Percentiles rank a stretch among this genome's conserved stretches.
phyloP scores from a whole-genome alignment of 192 early-diverging fungal species.

The Kickxella alabastrina region DNA sequence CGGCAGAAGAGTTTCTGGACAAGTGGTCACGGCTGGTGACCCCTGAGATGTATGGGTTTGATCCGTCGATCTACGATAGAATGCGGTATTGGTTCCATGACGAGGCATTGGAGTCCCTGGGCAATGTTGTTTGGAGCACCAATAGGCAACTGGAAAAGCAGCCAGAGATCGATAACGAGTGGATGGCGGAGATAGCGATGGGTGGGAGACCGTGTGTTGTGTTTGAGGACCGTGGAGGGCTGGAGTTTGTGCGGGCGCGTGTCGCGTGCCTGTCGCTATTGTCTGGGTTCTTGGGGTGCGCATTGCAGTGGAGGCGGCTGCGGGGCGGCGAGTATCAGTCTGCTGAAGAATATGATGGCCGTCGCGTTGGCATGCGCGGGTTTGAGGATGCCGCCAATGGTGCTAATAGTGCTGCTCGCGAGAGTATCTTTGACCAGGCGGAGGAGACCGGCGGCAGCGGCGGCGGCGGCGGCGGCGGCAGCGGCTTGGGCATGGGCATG shows the following conservation, averaged over 20 bases:
- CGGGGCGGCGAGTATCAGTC: constrained; percentile 1
- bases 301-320: constrained; percentile 23
- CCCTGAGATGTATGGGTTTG: constrained; percentile 9
- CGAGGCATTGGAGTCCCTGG: constrained; percentile 1
- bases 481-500: no score
- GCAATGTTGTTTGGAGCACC: constrained; percentile 7
- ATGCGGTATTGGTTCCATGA: constrained; percentile 34
- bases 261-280: constrained; percentile 21
- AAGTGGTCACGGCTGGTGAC: constrained; percentile 34
- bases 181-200: constrained; percentile 9
- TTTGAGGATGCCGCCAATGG: background rate
- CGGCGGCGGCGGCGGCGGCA: no score
- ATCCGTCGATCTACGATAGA: constrained; percentile 14
- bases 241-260: constrained; percentile 11
- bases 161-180: constrained; percentile 23
- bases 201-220: no score
- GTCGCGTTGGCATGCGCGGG: no score
- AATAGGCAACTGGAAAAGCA: constrained; percentile 40
- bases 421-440: no score
- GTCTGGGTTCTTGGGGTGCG: constrained; percentile 34
- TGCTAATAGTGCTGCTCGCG: no score
- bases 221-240: no score
- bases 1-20: constrained; percentile 24
- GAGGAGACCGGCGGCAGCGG: no score
- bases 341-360: background rate